Evolutionary conservation across 805 yeast genomes (phyloP).

Genomic region (Ogataea glucozyma): DNA sequence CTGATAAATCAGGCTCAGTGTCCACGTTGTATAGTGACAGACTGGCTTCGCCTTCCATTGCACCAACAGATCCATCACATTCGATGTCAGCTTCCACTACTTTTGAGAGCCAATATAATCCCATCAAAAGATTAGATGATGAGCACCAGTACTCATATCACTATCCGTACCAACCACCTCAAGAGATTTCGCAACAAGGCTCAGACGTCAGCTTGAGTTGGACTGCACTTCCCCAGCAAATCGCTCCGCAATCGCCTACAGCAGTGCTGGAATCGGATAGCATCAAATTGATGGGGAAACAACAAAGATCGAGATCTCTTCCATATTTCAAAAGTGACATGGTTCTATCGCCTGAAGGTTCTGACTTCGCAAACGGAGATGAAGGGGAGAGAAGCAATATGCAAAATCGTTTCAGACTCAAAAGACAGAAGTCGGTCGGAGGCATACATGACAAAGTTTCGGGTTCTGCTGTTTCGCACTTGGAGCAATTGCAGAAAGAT

Average conservation of each 20-base stretch:
- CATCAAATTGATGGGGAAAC: neutral
- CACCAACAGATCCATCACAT: constrained; percentile 6
- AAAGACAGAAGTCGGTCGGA: constrained; percentile 9
- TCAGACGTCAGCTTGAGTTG: constrained; percentile 1
- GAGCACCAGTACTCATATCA: constrained; percentile 14
- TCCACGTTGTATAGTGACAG: constrained; percentile 5
- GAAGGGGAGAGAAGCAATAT: constrained; percentile 1
- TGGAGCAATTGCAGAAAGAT: constrained; percentile 36
- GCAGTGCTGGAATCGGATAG: neutral
- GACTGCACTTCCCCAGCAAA: constrained; percentile 4
- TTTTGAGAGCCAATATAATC: neutral
- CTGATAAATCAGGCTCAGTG: constrained; percentile 8
- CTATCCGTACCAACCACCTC: constrained; percentile 4
- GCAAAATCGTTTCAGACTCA: constrained; percentile 1
- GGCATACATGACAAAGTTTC: constrained; percentile 1
- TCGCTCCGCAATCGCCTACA: neutral
- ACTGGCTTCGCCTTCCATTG: constrained; percentile 11
- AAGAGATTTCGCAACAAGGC: neutral
- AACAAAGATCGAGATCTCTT: constrained; percentile 15
- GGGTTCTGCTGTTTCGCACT: constrained; percentile 18
- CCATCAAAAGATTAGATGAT: constrained; percentile 14
- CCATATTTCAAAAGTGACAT: constrained; percentile 9
- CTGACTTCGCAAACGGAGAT: neutral
- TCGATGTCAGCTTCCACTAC: constrained; percentile 5
- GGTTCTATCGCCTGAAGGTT: neutral